Evolutionary conservation across 768 basidiomycete genomes (phyloP).

Genomic region (Russula sp.): DNA sequence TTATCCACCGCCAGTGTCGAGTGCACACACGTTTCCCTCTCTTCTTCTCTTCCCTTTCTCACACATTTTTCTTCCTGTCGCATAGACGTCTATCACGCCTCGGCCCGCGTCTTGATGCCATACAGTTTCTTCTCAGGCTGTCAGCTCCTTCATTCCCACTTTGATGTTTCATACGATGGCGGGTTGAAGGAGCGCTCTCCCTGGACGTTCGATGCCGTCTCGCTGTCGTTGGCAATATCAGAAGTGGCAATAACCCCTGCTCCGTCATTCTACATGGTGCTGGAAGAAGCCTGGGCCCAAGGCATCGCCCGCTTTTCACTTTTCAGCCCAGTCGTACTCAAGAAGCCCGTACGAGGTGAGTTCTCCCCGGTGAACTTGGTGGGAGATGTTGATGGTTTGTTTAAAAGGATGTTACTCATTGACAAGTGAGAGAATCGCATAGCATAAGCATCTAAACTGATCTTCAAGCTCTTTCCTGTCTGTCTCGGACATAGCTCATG

Average conservation of each 20-base stretch:
- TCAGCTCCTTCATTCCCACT: constrained; percentile 90
- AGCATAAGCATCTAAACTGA: no score
- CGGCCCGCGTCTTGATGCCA: constrained; percentile 43
- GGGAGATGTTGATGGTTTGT: background rate
- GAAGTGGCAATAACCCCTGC: constrained; percentile 84
- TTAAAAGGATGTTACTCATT: constrained; percentile 80
- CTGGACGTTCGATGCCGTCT: constrained; percentile 95
- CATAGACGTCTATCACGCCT: constrained; percentile 74
- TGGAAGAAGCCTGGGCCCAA: constrained; percentile 96
- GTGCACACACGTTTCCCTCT: constrained; percentile 45
- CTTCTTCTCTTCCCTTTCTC: constrained; percentile 25
- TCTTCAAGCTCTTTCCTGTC: no score
- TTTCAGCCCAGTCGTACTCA: constrained; percentile 89
- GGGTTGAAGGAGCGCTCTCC: constrained; percentile 88
- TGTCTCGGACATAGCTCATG: no score
- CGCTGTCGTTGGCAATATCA: constrained; percentile 88
- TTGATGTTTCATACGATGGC: constrained; percentile 91
- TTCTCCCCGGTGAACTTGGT: constrained; percentile 1
- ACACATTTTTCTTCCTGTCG: constrained; percentile 18
- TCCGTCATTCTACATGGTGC: constrained; percentile 82
- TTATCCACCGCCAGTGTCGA: constrained; percentile 67
- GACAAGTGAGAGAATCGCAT: no score
- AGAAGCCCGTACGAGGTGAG: constrained; percentile 92
- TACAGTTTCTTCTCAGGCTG: constrained; percentile 93
- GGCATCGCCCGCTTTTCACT: constrained; percentile 93